These are phyloP conservation scores for Chlorella sp. DNA, from an alignment of 139 green algal species.

Conservation along the genomic window DNA sequence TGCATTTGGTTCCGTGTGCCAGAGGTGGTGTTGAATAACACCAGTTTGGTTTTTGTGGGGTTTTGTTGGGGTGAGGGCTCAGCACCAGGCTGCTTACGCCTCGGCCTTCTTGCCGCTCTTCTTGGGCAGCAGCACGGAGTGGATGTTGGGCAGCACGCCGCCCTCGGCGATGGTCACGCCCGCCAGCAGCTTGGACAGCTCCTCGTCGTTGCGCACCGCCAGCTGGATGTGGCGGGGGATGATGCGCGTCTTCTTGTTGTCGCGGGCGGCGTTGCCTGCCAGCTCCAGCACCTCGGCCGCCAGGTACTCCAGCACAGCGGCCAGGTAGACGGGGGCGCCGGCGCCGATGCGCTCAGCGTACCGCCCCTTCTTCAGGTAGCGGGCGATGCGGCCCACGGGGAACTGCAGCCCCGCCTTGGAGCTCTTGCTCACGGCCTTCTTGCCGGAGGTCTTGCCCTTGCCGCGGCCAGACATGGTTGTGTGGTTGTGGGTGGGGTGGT, in stretches of 20 bases:
- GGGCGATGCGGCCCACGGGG: slow-evolving; percentile 84
- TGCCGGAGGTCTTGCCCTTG: slow-evolving; percentile 72
- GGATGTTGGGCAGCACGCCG: slow-evolving; percentile 91
- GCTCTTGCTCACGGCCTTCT: slow-evolving; percentile 81
- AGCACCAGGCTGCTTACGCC: background rate
- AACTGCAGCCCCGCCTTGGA: slow-evolving; percentile 93
- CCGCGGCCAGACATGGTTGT: slow-evolving; percentile 62
- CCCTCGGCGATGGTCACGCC: slow-evolving; percentile 84
- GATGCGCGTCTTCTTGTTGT: slow-evolving; percentile 97
- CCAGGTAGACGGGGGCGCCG: slow-evolving; percentile 36
- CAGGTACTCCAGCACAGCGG: slow-evolving; percentile 74
- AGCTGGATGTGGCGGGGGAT: slow-evolving; percentile 90
- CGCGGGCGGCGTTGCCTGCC: slow-evolving; percentile 71
- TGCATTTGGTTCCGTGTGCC: too few species aligned
- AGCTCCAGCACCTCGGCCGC: slow-evolving; percentile 67
- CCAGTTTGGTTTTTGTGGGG: too few species aligned
- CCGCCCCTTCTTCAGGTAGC: slow-evolving; percentile 90
- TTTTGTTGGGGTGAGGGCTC: too few species aligned
- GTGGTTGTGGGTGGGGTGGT: background rate
- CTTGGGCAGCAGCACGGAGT: slow-evolving; percentile 87
- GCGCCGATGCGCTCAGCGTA: slow-evolving; percentile 59
- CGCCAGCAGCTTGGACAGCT: slow-evolving; percentile 92
- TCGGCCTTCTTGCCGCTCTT: slow-evolving; percentile 79
- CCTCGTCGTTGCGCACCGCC: slow-evolving; percentile 93
- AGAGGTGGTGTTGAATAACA: too few species aligned